Percentiles rank a stretch among this genome's conserved stretches.
These are phyloP conservation scores for Gossypium gossypioides DNA, from an alignment of 441 rosid species.

Conservation along the genomic window DNA sequence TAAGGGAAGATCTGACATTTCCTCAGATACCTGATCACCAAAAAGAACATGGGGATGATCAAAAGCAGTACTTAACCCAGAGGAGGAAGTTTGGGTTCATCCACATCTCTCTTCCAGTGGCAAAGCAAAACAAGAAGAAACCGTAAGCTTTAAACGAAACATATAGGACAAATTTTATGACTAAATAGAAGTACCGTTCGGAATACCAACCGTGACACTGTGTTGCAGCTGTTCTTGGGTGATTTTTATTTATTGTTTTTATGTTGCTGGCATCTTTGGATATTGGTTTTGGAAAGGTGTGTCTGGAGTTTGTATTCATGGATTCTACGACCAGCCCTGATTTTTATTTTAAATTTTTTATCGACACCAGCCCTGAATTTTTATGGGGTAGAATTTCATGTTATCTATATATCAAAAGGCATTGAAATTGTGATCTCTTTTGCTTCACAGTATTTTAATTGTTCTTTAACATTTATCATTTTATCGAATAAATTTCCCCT, in stretches of 20 bases:
- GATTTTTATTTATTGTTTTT: not conserved
- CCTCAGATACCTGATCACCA: conserved; percentile 28
- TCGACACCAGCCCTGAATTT: not conserved
- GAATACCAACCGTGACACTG: not conserved
- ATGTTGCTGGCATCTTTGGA: conserved; percentile 4
- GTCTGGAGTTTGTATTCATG: not conserved
- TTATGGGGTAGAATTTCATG: not conserved
- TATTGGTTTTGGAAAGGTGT: not conserved
- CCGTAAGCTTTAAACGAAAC: conserved; percentile 30
- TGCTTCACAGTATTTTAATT: not conserved
- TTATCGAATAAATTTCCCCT: too few species aligned
- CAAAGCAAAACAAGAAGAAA: conserved; percentile 69
- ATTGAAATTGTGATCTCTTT: not conserved
- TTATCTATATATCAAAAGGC: not conserved
- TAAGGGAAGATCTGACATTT: conserved; percentile 54
- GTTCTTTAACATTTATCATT: not conserved
- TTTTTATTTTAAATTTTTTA: too few species aligned
- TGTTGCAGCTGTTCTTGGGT: conserved; percentile 15
- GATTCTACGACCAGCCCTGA: conserved; percentile 6
- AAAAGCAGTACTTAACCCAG: conserved; percentile 45
- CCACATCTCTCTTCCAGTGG: conserved; percentile 70
- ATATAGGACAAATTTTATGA: not conserved
- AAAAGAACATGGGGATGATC: conserved; percentile 26
- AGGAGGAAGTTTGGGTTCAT: conserved; percentile 89
- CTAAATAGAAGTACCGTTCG: not conserved